These are phyloP conservation scores for Cyphellophora europaea DNA, from an alignment of 2,329 filamentous ascomycete species.

Conservation along the genomic window DNA sequence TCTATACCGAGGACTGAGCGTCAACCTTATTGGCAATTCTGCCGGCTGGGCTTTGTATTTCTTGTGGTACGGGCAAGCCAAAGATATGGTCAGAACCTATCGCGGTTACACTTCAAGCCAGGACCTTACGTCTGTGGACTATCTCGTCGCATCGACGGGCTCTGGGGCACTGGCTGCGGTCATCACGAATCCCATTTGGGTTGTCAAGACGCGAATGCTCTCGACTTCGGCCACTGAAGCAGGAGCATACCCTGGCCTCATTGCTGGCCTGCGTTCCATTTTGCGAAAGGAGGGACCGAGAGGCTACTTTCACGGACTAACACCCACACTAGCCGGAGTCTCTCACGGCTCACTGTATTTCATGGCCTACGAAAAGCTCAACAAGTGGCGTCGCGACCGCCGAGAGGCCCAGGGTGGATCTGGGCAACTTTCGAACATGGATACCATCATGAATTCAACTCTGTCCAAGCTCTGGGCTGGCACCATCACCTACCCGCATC, in stretches of 20 bases:
- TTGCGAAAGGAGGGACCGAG: constrained; percentile 59
- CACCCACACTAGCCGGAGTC: constrained; percentile 76
- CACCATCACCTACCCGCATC: constrained; percentile 87
- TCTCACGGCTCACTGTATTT: constrained; percentile 93
- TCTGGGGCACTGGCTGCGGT: constrained; percentile 67
- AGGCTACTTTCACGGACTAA: constrained; percentile 82
- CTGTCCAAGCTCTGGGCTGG: constrained; percentile 79
- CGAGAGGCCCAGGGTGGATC: constrained; percentile 17
- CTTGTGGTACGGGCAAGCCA: constrained; percentile 57
- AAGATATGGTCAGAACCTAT: constrained; percentile 40
- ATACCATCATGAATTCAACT: constrained; percentile 73
- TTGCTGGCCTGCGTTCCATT: constrained; percentile 59
- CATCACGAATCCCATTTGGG: constrained; percentile 93
- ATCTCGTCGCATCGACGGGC: constrained; percentile 65
- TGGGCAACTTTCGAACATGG: constrained; percentile 53
- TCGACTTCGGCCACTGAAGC: constrained; percentile 64
- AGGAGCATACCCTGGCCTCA: constrained; percentile 75
- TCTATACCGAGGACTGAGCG: constrained; percentile 80
- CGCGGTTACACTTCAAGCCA: constrained; percentile 22
- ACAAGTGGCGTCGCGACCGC: constrained; percentile 25
- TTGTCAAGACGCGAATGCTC: constrained; percentile 95
- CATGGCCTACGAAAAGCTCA: constrained; percentile 77
- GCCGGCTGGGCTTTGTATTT: constrained; percentile 91
- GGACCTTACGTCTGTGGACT: constrained; percentile 52
- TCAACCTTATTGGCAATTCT: constrained; percentile 85